phyloP scores from a whole-genome alignment of 768 basidiomycete genomes.

The Rhodosporidiobolus odoratus region DNA sequence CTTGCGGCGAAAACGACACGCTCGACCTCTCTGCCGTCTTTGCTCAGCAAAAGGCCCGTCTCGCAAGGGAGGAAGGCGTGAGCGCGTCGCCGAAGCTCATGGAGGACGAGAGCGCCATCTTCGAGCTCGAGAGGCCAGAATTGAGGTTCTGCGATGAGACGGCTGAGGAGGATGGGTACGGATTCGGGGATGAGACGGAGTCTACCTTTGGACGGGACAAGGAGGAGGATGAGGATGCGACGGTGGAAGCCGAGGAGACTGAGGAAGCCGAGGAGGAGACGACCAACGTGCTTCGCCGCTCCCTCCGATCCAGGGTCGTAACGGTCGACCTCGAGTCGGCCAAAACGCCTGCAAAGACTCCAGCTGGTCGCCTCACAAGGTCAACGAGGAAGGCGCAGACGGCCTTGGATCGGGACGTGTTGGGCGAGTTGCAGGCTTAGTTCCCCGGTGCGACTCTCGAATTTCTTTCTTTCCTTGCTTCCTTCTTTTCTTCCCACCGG shows the following conservation, averaged over 20 bases:
- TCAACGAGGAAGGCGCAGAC: not conserved
- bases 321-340: slow-evolving; percentile 17
- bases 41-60: not conserved
- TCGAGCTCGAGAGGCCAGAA: slow-evolving; percentile 30
- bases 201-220: not conserved
- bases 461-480: not conserved
- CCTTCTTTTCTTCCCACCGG: not conserved
- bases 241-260: slow-evolving; percentile 45
- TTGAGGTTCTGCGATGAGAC: slow-evolving; percentile 27
- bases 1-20: not conserved
- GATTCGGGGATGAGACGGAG: not conserved
- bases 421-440: slow-evolving; percentile 21
- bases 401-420: slow-evolving; percentile 4
- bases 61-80: not conserved
- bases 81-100: not conserved
- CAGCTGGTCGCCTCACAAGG: not conserved
- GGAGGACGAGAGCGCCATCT: slow-evolving; percentile 11
- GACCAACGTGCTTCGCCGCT: slow-evolving; percentile 16
- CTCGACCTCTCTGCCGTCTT: slow-evolving; percentile 3
- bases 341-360: slow-evolving; percentile 3
- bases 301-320: slow-evolving; percentile 20
- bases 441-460: no score
- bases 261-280: slow-evolving; percentile 57
- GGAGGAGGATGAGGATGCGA: not conserved
- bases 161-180: slow-evolving; percentile 15